Conservation (phyloP, 257 asterid genomes). For the Przewalskia tangutica region DNA sequence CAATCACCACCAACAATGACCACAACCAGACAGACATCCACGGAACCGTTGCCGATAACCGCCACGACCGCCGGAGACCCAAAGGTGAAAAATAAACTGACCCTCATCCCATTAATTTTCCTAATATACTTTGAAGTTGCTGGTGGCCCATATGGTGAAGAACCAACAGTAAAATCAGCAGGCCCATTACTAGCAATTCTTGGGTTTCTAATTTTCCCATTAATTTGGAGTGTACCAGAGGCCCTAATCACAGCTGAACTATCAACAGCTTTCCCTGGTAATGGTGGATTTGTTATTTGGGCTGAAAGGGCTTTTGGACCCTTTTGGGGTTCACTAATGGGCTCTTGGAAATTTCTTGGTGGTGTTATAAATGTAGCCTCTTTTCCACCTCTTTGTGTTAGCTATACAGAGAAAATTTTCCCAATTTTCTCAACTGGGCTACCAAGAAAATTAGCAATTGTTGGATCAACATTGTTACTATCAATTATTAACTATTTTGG, state of each 20-base stretch:
- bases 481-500: slow-evolving; percentile 19
- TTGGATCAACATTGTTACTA: neutral
- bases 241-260: slow-evolving; percentile 52
- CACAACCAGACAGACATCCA: too few relatives aligned
- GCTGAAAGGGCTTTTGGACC: slow-evolving; percentile 49
- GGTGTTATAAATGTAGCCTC: neutral
- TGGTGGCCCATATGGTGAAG: slow-evolving; percentile 89
- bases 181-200: slow-evolving; percentile 68
- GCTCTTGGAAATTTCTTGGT: slow-evolving; percentile 32
- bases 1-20: too few relatives aligned
- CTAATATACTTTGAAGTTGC: slow-evolving; percentile 80
- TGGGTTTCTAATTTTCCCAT: slow-evolving; percentile 42
- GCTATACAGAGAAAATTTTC: neutral
- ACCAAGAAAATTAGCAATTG: slow-evolving; percentile 4
- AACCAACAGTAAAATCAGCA: slow-evolving; percentile 73
- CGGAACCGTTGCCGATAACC: too few relatives aligned
- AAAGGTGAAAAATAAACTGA: slow-evolving; percentile 21
- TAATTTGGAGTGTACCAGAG: slow-evolving; percentile 42
- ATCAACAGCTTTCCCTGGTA: slow-evolving; percentile 51
- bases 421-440: neutral
- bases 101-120: slow-evolving; percentile 69
- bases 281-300: slow-evolving; percentile 57
- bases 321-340: slow-evolving; percentile 49
- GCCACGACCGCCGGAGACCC: too few relatives aligned
- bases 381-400: neutral